A percentile compares a stretch with the other conserved stretches of the same genome.
Conservation (phyloP, 257 asterid species). For the Penstemon newberryi region DNA sequence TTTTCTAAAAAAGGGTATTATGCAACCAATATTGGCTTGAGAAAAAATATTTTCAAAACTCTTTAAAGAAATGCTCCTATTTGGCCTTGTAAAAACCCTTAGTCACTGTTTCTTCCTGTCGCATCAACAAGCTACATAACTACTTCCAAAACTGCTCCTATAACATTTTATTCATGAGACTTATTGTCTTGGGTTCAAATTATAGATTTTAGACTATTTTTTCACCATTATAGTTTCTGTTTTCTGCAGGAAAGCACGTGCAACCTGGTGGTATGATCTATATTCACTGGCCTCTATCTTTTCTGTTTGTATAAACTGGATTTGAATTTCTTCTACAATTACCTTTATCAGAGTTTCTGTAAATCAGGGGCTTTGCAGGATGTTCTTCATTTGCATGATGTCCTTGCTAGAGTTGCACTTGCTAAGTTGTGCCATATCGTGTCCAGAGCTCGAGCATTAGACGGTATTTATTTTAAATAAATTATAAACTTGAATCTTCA, state of each 20-base stretch:
- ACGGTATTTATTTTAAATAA: slow-evolving; percentile 55
- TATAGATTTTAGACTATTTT: slow-evolving; percentile 13
- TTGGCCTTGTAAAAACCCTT: no score
- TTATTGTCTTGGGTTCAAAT: background rate
- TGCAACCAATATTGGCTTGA: no score
- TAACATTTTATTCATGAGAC: no score
- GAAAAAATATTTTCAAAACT: no score
- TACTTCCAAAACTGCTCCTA: no score
- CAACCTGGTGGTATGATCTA: slow-evolving; percentile 85
- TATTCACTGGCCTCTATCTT: slow-evolving; percentile 28
- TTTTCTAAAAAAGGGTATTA: no score
- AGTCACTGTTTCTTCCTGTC: no score
- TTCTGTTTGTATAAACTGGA: slow-evolving; percentile 20
- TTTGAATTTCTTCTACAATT: slow-evolving; percentile 31
- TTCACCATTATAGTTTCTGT: slow-evolving; percentile 36
- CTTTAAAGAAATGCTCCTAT: no score
- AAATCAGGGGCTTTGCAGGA: slow-evolving; percentile 91
- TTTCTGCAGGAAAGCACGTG: slow-evolving; percentile 75
- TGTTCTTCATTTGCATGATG: slow-evolving; percentile 97
- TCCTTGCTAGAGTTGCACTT: slow-evolving; percentile 97
- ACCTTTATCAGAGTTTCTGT: slow-evolving; percentile 37
- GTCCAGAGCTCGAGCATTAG: slow-evolving; percentile 89
- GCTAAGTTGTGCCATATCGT: slow-evolving; percentile 88
- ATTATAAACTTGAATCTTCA: background rate
- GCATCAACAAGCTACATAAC: no score